Percentiles rank a stretch among this genome's conserved stretches.
phyloP scores from a whole-genome alignment of 805 yeast genomes.

The Alloascoidea hylecoeti region DNA sequence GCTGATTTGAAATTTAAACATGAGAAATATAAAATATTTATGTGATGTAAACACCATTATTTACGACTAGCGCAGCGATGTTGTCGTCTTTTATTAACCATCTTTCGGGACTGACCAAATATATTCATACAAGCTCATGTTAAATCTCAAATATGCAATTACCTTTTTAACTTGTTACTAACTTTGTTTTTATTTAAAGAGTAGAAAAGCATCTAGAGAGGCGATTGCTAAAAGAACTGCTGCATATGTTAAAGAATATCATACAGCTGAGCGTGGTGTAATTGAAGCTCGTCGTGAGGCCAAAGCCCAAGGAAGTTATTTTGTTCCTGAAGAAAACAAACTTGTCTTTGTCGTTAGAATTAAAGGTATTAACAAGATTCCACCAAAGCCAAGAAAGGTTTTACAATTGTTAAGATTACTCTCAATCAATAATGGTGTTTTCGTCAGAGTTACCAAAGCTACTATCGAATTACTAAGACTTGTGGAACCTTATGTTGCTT shows the following conservation, averaged over 20 bases:
- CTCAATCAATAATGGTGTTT: conserved; percentile 71
- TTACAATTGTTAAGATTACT: conserved; percentile 64
- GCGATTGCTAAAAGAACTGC: conserved; percentile 83
- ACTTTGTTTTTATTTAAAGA: neutral
- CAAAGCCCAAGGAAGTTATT: conserved; percentile 87
- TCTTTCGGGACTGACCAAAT: conserved; percentile 69
- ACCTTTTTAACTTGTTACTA: conserved; percentile 1
- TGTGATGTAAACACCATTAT: conserved; percentile 37
- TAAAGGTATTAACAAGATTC: conserved; percentile 69
- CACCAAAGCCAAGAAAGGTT: conserved; percentile 76
- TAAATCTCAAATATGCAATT: neutral
- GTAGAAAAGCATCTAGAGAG: conserved; percentile 14
- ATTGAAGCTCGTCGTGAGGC: conserved; percentile 81
- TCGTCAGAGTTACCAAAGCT: conserved; percentile 69
- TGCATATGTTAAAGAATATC: conserved; percentile 86
- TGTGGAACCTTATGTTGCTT: conserved; percentile 72
- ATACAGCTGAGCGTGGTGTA: conserved; percentile 70
- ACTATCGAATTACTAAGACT: conserved; percentile 63
- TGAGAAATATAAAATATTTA: conserved; percentile 3
- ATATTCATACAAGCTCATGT: neutral
- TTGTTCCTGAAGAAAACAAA: conserved; percentile 63
- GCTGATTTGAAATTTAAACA: neutral
- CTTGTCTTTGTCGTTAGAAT: conserved; percentile 60
- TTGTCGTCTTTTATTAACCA: conserved; percentile 65
- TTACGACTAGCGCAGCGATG: conserved; percentile 60